Evolutionary conservation across 2,329 filamentous ascomycete genomes (phyloP).

Genomic region (Colletotrichum limetticola): DNA sequence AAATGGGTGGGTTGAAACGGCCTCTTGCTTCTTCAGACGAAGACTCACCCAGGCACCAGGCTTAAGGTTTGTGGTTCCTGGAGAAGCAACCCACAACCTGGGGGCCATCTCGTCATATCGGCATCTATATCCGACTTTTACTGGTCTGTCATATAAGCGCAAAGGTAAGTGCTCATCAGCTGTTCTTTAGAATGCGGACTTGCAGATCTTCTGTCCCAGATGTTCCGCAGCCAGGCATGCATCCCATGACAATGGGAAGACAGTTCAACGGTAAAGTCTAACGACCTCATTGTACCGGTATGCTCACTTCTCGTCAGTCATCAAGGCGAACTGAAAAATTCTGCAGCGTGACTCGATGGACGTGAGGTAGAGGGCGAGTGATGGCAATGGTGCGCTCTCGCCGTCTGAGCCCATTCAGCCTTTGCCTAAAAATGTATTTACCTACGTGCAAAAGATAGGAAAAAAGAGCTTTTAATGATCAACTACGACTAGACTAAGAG

Average conservation of each 20-base stretch:
- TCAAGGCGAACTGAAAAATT: not conserved
- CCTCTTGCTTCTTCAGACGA: not conserved
- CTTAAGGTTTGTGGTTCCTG: constrained; percentile 2
- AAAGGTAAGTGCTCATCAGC: not conserved
- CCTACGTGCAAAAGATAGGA: too few species aligned
- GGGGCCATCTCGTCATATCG: constrained; percentile 4
- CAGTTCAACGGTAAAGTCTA: not conserved
- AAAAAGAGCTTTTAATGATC: not conserved
- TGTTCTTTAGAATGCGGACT: not conserved
- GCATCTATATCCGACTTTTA: not conserved
- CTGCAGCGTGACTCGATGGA: not conserved
- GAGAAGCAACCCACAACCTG: not conserved
- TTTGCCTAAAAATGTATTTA: too few species aligned
- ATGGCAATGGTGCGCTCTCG: too few species aligned
- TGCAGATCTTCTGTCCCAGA: constrained; percentile 12
- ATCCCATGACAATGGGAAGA: not conserved
- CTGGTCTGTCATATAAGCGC: not conserved
- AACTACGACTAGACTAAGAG: not conserved
- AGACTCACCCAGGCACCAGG: not conserved
- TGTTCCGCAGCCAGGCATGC: not conserved
- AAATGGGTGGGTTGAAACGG: constrained; percentile 25
- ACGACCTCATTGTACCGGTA: not conserved
- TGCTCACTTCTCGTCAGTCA: not conserved
- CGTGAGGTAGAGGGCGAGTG: too few species aligned
- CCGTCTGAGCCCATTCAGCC: too few species aligned